These are phyloP conservation scores for Thraustochytrium striatum DNA, from an alignment of 352 stramenopile species.

Conservation along the genomic window DNA sequence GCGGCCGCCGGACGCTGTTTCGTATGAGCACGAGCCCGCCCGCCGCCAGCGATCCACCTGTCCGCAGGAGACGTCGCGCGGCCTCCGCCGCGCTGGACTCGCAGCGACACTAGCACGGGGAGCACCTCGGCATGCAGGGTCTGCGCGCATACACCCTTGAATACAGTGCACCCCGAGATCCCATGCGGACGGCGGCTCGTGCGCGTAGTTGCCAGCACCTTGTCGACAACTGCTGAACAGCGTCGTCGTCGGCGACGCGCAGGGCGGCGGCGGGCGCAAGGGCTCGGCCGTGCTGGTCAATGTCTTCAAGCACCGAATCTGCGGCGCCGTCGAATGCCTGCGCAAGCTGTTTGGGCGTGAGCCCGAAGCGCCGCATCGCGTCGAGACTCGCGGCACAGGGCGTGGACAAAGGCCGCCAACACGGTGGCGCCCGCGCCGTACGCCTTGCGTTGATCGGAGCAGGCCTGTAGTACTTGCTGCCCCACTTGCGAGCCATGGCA, in stretches of 20 bases:
- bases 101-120: neutral
- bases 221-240: neutral
- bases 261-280: neutral
- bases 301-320: neutral
- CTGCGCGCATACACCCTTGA: neutral
- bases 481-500: neutral
- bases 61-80: neutral
- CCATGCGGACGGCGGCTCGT: neutral
- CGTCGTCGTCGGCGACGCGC: neutral
- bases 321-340: no score
- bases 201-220: neutral
- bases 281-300: neutral
- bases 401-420: neutral
- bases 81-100: neutral
- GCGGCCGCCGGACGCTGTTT: neutral
- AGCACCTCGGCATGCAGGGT: neutral
- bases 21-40: neutral
- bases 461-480: neutral
- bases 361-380: neutral
- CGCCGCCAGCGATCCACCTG: neutral
- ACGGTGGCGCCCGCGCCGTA: neutral
- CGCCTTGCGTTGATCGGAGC: neutral
- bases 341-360: neutral
- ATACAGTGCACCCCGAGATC: neutral
- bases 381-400: neutral